Evolutionary conservation across 2,329 filamentous ascomycete genomes (phyloP), one percentile per base, ranked within the genome.

Genomic region (Chrysosporium keratinophilum): DNA sequence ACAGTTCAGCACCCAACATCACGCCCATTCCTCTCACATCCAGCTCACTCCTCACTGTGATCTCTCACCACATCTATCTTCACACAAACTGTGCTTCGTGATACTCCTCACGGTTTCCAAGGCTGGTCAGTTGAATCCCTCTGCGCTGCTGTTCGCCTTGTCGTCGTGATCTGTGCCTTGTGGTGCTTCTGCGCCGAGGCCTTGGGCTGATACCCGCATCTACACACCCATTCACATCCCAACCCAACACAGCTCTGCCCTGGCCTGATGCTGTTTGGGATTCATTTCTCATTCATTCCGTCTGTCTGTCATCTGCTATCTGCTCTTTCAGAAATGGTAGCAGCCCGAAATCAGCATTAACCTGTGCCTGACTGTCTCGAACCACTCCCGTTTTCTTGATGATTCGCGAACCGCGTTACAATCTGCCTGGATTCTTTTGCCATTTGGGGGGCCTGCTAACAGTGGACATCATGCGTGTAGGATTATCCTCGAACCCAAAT

Each of bases 401-500:
- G 14, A 35, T 17, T 23, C 33, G 31, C 49, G 41, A 44, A 37
- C 37, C 40, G 35, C 40, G 23, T 37, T 37, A 40, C 14, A 51
- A 35, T 15, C 28, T 37, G 39, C 15, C 10, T 43, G 49, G 12
- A 43, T 37, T 41, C 28, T 6, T 35, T 15, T 43, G 40, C 40
- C 31, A 40, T 41, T 40, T 17, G 41, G 14, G 19, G 20, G 40
- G 42, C 42, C 40, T 53, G 50, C 50, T 53, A 47, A 53, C 42
- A 40, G 33, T 47, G 14, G 42, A 46, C 33, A 46, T 46, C 3
- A 14, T 41, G 50, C 23, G 12, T 40, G 15, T 33, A 46, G 42
- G 45, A 40, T 44, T 14, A 7, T 37, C 40, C 47, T 23, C 31
- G 11, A 35, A 17, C 33, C 39, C 10, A 20, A 35, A 33, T 44